A percentile compares a stretch with the other conserved stretches of the same genome.
These are phyloP conservation scores for Arachnomyces sp. DNA, from an alignment of 2,329 filamentous ascomycete genomes.

Conservation along the genomic window DNA sequence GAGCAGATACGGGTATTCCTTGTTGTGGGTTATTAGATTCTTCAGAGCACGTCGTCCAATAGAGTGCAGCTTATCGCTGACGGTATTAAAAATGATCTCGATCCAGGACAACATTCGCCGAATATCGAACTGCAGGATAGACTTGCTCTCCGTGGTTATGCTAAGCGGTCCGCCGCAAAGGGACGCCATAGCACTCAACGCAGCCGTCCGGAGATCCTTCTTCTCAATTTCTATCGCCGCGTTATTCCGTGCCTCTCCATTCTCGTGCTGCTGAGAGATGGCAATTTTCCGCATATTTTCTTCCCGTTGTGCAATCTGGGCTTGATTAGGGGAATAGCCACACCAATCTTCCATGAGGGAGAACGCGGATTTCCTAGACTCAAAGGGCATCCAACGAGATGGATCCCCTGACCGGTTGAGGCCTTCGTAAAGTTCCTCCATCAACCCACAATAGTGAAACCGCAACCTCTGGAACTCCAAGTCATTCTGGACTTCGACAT, in stretches of 20 bases:
- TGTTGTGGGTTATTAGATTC: slow-evolving; percentile 85
- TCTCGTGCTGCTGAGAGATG: slow-evolving; percentile 66
- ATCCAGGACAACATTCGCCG: slow-evolving; percentile 92
- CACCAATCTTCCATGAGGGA: slow-evolving; percentile 99
- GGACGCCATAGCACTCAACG: slow-evolving; percentile 89
- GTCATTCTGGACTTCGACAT: slow-evolving; percentile 88
- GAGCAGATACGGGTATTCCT: slow-evolving; percentile 74
- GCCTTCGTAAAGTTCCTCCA: slow-evolving; percentile 81
- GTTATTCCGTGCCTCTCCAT: slow-evolving; percentile 66
- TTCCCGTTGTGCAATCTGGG: slow-evolving; percentile 71
- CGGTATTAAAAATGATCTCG: slow-evolving; percentile 85
- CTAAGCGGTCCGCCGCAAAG: slow-evolving; percentile 75
- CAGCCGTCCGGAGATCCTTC: slow-evolving; percentile 79
- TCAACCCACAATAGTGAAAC: slow-evolving; percentile 86
- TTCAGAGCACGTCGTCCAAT: slow-evolving; percentile 83
- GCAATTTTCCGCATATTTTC: slow-evolving; percentile 80
- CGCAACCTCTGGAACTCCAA: slow-evolving; percentile 89
- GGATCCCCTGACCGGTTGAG: slow-evolving; percentile 80
- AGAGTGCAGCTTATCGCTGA: slow-evolving; percentile 83
- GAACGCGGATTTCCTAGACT: slow-evolving; percentile 90
- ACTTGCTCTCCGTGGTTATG: slow-evolving; percentile 79
- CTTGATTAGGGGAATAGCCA: slow-evolving; percentile 87
- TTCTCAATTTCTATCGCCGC: slow-evolving; percentile 97
- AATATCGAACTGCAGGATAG: slow-evolving; percentile 84
- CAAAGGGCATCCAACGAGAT: slow-evolving; percentile 93